Percentiles rank a stretch among this genome's conserved stretches.
phyloP scores from a whole-genome alignment of 306 rosid genomes.

The Inga leiocalycina region DNA sequence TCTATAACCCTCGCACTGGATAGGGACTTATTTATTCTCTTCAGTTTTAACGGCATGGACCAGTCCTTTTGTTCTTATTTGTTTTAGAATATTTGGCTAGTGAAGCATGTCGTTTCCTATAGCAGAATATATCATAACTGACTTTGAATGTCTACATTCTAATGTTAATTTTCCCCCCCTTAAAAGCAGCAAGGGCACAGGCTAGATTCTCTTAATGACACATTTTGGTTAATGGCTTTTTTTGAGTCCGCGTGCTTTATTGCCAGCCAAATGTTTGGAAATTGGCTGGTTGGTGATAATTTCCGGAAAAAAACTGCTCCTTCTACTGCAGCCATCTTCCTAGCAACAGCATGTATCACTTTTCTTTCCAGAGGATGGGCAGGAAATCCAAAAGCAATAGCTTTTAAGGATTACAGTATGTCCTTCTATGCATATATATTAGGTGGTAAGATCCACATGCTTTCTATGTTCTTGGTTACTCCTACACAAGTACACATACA shows the following conservation, averaged over 20 bases:
- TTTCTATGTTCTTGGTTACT: conserved; percentile 33
- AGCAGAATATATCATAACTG: background rate
- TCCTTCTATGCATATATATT: conserved; percentile 65
- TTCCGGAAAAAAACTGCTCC: conserved; percentile 49
- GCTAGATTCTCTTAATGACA: conserved; percentile 77
- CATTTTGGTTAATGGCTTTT: conserved; percentile 91
- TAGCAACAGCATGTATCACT: conserved; percentile 64
- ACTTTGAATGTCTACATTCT: conserved; percentile 25
- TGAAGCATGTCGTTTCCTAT: conserved; percentile 4
- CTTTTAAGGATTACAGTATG: conserved; percentile 66
- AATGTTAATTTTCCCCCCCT: background rate
- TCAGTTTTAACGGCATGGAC: conserved; percentile 26
- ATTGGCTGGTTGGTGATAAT: conserved; percentile 71
- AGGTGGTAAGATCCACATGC: conserved; percentile 65
- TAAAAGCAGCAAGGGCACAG: conserved; percentile 80
- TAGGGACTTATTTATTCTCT: conserved; percentile 26
- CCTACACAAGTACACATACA: background rate
- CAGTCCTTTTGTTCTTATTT: background rate
- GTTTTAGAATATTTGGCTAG: background rate
- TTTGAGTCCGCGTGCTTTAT: conserved; percentile 78
- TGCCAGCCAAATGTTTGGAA: conserved; percentile 86
- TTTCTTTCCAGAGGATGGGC: conserved; percentile 66
- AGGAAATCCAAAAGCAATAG: conserved; percentile 52
- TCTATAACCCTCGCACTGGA: conserved; percentile 4
- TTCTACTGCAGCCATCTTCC: conserved; percentile 57